Conservation (phyloP, 257 asterid genomes). For the Gentiana macrophylla region DNA sequence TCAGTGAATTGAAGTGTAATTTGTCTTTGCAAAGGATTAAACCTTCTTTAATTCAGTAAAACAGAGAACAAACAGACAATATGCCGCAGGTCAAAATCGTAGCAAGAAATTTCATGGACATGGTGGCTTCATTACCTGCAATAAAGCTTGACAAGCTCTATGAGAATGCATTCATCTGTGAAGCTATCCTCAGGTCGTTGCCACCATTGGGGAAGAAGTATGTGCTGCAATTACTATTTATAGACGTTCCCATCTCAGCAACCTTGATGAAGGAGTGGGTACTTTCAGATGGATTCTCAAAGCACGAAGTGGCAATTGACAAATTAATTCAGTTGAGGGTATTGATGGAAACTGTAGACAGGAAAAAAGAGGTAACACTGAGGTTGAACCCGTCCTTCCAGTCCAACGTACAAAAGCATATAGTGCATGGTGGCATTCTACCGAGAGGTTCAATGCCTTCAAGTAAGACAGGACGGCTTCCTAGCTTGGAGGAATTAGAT, state of each 20-base stretch:
- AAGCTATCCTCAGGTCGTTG: conserved; percentile 84
- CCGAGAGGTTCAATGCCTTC: conserved; percentile 95
- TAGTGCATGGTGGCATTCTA: conserved; percentile 81
- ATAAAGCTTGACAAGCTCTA: conserved; percentile 86
- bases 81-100: conserved; percentile 96
- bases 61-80: conserved; percentile 6
- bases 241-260: conserved; percentile 59
- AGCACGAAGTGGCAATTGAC: conserved; percentile 84
- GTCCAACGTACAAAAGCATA: conserved; percentile 70
- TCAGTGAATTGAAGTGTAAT: too few relatives aligned
- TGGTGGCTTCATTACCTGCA: conserved; percentile 96
- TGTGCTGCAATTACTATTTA: conserved; percentile 61
- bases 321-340: conserved; percentile 77
- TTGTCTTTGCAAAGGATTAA: too few relatives aligned
- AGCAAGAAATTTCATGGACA: conserved; percentile 93
- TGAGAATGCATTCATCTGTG: conserved; percentile 81
- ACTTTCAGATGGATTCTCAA: conserved; percentile 68
- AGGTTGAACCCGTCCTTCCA: conserved; percentile 66
- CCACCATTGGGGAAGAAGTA: conserved; percentile 95
- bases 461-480: conserved; percentile 74
- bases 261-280: conserved; percentile 89
- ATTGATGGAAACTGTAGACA: conserved; percentile 69
- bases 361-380: conserved; percentile 82
- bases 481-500: conserved; percentile 79
- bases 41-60: too few relatives aligned